Evolutionary conservation across 345 rosid genomes (phyloP), one percentile per base, ranked within the genome.

Genomic region (Capsella bursapastoris): DNA sequence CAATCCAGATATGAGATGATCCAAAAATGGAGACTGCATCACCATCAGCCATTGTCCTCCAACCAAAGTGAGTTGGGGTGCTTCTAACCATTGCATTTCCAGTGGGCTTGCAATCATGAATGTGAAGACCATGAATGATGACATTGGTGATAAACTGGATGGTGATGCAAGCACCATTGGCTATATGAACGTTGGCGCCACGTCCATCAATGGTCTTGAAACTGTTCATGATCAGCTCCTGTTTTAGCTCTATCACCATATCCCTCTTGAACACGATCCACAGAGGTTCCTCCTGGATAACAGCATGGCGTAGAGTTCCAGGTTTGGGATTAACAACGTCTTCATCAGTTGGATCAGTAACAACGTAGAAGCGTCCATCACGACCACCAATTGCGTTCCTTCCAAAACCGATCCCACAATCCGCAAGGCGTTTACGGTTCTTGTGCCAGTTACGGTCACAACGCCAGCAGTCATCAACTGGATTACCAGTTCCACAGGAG

Each of bases 251-350:
- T 25, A 93, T 93, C 50, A 93, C 98, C 98, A 93, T 93, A 75
- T 90, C 95, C 66, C 97, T 86, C 74, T 87, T 81, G 83, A 93
- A 93, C 72, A 93, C 89, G n/a, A 93, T 90, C 98, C 98, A 93
- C 14, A 93, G 80, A 14, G 98, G 96, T 71, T 74, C 70, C 3
- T 89, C 93, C 81, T 93, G 97, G 81, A 93, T 90, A 13, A 87
- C 98, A 2, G 98, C 98, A 13, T 93, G 97, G 37, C 98, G 89
- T 71, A 93, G 47, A 57, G 97, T 93, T 11, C 98, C 98, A 0
- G 96, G 98, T 76, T 65, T 90, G 71, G 98, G 98, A 81, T 87
- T 93, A 4, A 93, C 87, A 64, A 89, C 86, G 82, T 93, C 96
- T 34, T 87, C 86, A 60, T 93, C 96, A 22, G 79, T 52, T 2